Evolutionary conservation across 805 yeast genomes (phyloP), one percentile per base, ranked within the genome.

Genomic region (Wickerhamiella australiensis): DNA sequence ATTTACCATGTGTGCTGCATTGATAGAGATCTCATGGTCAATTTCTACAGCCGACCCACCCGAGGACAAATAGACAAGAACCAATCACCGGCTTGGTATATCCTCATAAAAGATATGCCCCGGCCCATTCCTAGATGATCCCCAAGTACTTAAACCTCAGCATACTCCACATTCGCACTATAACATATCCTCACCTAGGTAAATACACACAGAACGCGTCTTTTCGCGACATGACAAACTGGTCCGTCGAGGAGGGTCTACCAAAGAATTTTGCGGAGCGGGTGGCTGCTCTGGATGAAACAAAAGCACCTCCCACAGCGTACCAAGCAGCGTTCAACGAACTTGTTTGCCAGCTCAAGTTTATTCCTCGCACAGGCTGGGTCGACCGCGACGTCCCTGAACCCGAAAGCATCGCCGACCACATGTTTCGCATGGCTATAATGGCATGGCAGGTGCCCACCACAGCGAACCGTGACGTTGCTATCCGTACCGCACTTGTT

Each of bases 351-450:
- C 71, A 79, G 29, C 70, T 90, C 57, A 90, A 90, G 65, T 70
- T 78, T 3, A 90, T 85, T 60, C 79, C 74, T 57, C 75, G 98
- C 62, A 90, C 98, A 0, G 98, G 98, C 1, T 90, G 97, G 97
- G 65, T 90, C 18, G 90, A 86, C 61, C 78, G 77, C 59, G 74
- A 76, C 9, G 61, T 70, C 15, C 70, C 70, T 1, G 58, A 69
- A 22, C 79, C 80, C 2, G 85, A 86, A 65, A 76, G 83, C 47
- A 86, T 87, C 47, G 76, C 85, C n/a, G 96, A 88, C 65, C 96
- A 90, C 65, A 88, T 88, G 95, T 88, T 90, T 63, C 73, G 98
- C 51, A 88, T 90, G 96, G 78, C 86, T 4, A 69, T 88, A 18
- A 77, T 86, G 40, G 72, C 90, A 20, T 77, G 87, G 82, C 65